phyloP scores from a whole-genome alignment of 2,329 filamentous ascomycete genomes.

The Mycosphaerella arachidis region DNA sequence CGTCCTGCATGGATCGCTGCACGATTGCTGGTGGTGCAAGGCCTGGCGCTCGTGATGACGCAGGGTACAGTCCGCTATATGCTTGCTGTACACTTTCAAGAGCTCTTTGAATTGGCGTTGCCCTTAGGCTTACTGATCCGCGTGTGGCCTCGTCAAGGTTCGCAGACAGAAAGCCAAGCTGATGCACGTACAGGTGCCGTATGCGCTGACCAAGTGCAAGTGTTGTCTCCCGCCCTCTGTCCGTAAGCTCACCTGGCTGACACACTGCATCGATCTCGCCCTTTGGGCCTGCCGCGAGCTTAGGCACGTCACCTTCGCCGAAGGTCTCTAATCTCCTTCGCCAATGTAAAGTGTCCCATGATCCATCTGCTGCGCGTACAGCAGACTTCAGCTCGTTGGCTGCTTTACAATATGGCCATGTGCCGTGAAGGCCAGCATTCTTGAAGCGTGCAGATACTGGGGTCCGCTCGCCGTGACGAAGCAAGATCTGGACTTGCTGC shows the following conservation, averaged over 20 bases:
- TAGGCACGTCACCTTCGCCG: conserved; percentile 54
- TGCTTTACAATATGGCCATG: conserved; percentile 88
- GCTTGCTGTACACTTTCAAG: conserved; percentile 49
- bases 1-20: conserved; percentile 42
- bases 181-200: conserved; percentile 47
- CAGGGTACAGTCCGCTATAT: conserved; percentile 47
- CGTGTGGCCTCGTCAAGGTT: conserved; percentile 36
- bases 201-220: conserved; percentile 46
- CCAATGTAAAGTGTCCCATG: conserved; percentile 58
- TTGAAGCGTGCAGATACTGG: conserved; percentile 85
- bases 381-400: conserved; percentile 66
- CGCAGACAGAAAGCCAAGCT: conserved; percentile 46
- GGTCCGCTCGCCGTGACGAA: conserved; percentile 58
- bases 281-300: conserved; percentile 62
- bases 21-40: conserved; percentile 44
- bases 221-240: conserved; percentile 48
- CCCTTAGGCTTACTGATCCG: conserved; percentile 41
- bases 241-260: conserved; percentile 54
- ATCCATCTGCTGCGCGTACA: conserved; percentile 51
- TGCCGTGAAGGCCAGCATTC: conserved; percentile 49
- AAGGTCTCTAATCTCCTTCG: conserved; percentile 79
- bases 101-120: conserved; percentile 48
- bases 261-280: conserved; percentile 77
- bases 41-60: conserved; percentile 38
- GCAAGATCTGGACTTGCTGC: conserved; percentile 81